Base-by-base conservation (phyloP, 1,139 yeast species). In the Blastobotrys illinoisensis region DNA sequence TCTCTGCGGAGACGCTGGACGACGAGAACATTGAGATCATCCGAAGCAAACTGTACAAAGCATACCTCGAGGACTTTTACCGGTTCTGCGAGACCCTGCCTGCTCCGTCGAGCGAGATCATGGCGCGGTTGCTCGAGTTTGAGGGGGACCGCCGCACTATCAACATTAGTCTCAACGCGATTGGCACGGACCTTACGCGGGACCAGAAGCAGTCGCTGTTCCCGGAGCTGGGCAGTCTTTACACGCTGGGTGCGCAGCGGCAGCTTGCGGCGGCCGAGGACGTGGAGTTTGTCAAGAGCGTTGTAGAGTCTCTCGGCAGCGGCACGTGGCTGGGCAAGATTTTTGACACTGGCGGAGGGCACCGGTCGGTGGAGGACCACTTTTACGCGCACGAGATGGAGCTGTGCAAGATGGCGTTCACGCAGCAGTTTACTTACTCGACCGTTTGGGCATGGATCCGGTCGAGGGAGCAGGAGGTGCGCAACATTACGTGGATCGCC, bases 401-500 rank as follows among this genome's bases (percentile, higher is more conserved):
- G 64, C 78, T 88, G 60, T 91, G 97, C 73, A 87, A 83, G 67
- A 85, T 87, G 68, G 97, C 97, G 0, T 90, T 95, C 71, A 90
- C 99, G 44, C 99, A 93, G 73, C 99, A 93, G 71, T 95, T 95
- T 70, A 86, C 97, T 14, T 81, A 87, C 64, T 81, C 93, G 49
- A 86, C 97, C 1, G 79, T 93, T 55, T 95, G 97, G 93, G 97
- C 97, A 5, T 93, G 97, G 96, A 81, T 95, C 68, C 86, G 90
- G 73, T 84, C 96, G 18, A 87, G 88, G 67, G 99, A 95, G 73
- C 99, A 95, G 74, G 99, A 95, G 72, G 82, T 95, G 58, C 81
- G 99, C 72, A 95, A 95, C 71, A 85, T 95, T 61, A 88, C 98
- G 20, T 95, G 99, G 99, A 91, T 95, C 59, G 96, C 98, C 49